phyloP scores from a whole-genome alignment of 2,329 filamentous ascomycete genomes.

The Nemania sp. region DNA sequence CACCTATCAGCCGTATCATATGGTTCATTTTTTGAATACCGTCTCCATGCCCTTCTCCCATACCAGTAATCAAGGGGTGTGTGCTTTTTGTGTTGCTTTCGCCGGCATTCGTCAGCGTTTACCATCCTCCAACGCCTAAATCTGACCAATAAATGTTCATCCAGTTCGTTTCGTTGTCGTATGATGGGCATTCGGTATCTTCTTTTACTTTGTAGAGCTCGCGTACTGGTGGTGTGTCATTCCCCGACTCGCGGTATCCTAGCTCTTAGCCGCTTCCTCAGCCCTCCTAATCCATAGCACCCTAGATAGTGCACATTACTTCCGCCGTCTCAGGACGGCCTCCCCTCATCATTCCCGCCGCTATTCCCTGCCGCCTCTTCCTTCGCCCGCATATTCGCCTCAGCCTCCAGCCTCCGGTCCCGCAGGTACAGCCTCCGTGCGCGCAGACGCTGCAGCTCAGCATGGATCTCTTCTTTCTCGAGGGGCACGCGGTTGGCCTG shows the following conservation, averaged over 20 bases:
- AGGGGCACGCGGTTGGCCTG: slow-evolving; percentile 81
- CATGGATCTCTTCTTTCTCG: slow-evolving; percentile 83
- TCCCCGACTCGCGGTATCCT: not conserved
- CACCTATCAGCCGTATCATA: not conserved
- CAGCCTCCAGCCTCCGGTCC: slow-evolving; percentile 67
- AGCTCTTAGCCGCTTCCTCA: not conserved
- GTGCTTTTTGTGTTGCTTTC: slow-evolving; percentile 3
- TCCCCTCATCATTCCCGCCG: slow-evolving; percentile 21
- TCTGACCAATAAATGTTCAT: slow-evolving; percentile 19
- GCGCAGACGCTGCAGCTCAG: slow-evolving; percentile 80
- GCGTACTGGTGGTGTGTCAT: not conserved
- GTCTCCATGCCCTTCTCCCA: not conserved
- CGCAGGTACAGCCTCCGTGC: slow-evolving; percentile 78
- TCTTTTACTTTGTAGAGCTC: slow-evolving; percentile 13
- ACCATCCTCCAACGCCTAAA: slow-evolving; percentile 27
- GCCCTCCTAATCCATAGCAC: not conserved
- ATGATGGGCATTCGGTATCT: not conserved
- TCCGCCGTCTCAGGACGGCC: slow-evolving; percentile 14
- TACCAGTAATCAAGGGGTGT: not conserved
- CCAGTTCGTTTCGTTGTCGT: slow-evolving; percentile 16
- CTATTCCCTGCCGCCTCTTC: slow-evolving; percentile 9
- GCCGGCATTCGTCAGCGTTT: not conserved
- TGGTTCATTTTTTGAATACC: not conserved
- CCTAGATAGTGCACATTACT: not conserved
- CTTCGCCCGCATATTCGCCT: slow-evolving; percentile 40